Evolutionary conservation across 2,329 filamentous ascomycete species (phyloP).

Genomic region (Hymenoscyphus linearis): DNA sequence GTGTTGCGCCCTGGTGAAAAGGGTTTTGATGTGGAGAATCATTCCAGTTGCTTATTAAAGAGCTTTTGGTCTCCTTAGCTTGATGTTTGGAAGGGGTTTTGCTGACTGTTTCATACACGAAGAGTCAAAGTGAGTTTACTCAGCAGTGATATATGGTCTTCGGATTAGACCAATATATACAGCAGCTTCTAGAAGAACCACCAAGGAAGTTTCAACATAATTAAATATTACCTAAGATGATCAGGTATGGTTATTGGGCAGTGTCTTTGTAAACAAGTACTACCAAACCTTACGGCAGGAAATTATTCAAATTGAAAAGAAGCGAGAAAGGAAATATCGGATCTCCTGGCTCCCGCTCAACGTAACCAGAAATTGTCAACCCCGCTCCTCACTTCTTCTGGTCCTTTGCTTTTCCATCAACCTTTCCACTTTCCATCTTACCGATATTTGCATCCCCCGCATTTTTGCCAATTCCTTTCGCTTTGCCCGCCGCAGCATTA

Average conservation of each 20-base stretch:
- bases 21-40: too few relatives aligned
- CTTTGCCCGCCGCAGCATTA: constrained; percentile 1
- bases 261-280: not conserved
- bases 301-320: not conserved
- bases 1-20: too few relatives aligned
- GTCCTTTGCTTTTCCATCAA: constrained; percentile 1
- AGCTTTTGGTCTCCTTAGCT: not conserved
- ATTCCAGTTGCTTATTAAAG: too few relatives aligned
- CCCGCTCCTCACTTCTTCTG: not conserved
- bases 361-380: too few relatives aligned
- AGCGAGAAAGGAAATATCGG: not conserved
- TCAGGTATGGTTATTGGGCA: too few relatives aligned
- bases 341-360: too few relatives aligned
- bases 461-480: not conserved
- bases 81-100: not conserved
- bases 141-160: not conserved
- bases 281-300: not conserved
- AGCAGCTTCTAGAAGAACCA: not conserved
- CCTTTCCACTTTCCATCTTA: constrained; percentile 5
- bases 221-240: not conserved
- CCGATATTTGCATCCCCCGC: not conserved
- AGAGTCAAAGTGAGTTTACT: constrained; percentile 42
- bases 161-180: not conserved
- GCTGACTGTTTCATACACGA: constrained; percentile 21
- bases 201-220: not conserved